These are phyloP conservation scores for Tylopilus plumbeoviolaceoides DNA, from an alignment of 768 basidiomycete genomes.

Conservation along the genomic window DNA sequence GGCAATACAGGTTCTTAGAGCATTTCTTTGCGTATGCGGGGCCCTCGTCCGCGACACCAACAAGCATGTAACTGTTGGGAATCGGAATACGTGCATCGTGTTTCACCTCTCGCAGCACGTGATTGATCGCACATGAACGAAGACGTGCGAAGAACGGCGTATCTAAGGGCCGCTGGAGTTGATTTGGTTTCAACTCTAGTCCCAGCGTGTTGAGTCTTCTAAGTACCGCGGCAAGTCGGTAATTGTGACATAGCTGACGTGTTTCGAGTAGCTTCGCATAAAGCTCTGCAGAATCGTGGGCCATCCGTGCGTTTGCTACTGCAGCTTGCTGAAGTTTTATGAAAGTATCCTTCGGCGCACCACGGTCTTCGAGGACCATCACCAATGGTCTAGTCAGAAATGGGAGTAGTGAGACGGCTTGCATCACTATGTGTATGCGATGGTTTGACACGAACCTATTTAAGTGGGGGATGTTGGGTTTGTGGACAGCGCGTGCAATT, in stretches of 20 bases:
- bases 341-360: slow-evolving; percentile 56
- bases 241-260: slow-evolving; percentile 46
- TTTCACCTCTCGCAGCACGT: slow-evolving; percentile 70
- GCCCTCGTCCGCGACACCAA: slow-evolving; percentile 83
- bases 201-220: slow-evolving; percentile 43
- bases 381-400: slow-evolving; percentile 53
- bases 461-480: slow-evolving; percentile 60
- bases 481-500: slow-evolving; percentile 61
- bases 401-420: neutral
- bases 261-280: slow-evolving; percentile 47
- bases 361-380: slow-evolving; percentile 76
- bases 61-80: slow-evolving; percentile 61
- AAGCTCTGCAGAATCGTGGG: slow-evolving; percentile 50
- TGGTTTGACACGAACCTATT: slow-evolving; percentile 60
- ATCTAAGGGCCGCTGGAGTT: slow-evolving; percentile 37
- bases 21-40: slow-evolving; percentile 55
- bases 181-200: slow-evolving; percentile 42
- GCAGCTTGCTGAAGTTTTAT: slow-evolving; percentile 56
- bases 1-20: slow-evolving; percentile 46
- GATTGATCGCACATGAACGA: slow-evolving; percentile 58
- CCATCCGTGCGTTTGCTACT: slow-evolving; percentile 53
- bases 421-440: neutral
- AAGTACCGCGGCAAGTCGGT: slow-evolving; percentile 50
- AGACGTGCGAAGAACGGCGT: slow-evolving; percentile 55
- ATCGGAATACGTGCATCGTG: slow-evolving; percentile 71